These are phyloP conservation scores for Calonectria naviculata DNA, from an alignment of 2,329 filamentous ascomycete species.

Conservation along the genomic window DNA sequence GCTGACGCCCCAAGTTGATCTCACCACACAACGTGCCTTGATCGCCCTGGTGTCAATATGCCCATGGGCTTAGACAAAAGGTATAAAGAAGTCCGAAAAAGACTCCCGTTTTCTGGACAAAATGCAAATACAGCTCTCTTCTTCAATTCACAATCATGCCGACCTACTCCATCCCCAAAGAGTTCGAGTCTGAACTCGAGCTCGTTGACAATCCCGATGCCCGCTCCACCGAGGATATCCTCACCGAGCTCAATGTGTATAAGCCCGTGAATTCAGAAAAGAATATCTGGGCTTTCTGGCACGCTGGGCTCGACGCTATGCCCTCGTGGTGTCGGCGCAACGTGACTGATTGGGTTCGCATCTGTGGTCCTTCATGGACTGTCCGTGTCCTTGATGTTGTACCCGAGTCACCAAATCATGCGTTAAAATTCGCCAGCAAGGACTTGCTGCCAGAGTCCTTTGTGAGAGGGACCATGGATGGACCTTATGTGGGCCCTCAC, in stretches of 20 bases:
- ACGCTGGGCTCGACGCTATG: constrained; percentile 48
- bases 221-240: constrained; percentile 45
- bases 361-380: constrained; percentile 51
- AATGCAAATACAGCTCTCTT: background rate
- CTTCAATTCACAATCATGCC: background rate
- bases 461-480: constrained; percentile 49
- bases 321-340: constrained; percentile 53
- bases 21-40: constrained; percentile 4
- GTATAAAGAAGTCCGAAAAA: constrained; percentile 1
- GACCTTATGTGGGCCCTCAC: constrained; percentile 51
- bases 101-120: background rate
- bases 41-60: constrained; percentile 2
- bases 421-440: constrained; percentile 45
- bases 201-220: constrained; percentile 36
- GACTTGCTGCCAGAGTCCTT: constrained; percentile 41
- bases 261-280: constrained; percentile 49
- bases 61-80: background rate
- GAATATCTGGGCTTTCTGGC: constrained; percentile 58
- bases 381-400: constrained; percentile 53
- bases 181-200: constrained; percentile 23
- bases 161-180: constrained; percentile 12
- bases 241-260: constrained; percentile 39
- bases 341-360: constrained; percentile 52
- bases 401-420: constrained; percentile 50
- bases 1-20: constrained; percentile 11